These are phyloP conservation scores for Mortierella sp. DNA, from an alignment of 371 early-diverging fungal species.

Conservation along the genomic window DNA sequence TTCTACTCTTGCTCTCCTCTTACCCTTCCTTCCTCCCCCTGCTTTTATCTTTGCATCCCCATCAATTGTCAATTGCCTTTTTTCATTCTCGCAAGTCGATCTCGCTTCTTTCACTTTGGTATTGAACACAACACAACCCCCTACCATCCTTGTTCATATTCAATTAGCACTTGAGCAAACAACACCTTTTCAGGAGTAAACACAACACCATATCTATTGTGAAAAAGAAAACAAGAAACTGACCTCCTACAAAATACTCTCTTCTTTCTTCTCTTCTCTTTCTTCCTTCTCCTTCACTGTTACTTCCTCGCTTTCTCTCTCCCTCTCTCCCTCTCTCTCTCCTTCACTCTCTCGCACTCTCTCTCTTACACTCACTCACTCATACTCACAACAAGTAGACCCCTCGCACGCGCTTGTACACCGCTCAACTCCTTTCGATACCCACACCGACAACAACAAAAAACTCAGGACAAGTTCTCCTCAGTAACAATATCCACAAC, in stretches of 20 bases:
- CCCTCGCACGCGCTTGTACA: neutral
- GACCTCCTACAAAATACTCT: constrained; percentile 7
- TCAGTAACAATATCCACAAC: neutral
- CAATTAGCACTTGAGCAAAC: neutral
- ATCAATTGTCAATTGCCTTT: neutral
- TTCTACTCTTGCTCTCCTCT: neutral
- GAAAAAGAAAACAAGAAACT: neutral
- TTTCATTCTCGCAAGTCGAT: neutral
- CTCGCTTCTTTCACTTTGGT: constrained; percentile 4
- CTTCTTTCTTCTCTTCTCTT: neutral
- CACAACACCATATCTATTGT: neutral
- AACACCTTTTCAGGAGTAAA: neutral
- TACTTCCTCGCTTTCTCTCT: neutral
- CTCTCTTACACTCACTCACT: neutral
- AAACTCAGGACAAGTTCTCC: neutral
- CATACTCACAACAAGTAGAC: neutral
- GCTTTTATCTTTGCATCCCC: neutral
- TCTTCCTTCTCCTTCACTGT: neutral
- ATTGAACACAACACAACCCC: neutral
- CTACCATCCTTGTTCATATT: neutral
- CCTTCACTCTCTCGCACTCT: neutral
- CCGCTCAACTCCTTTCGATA: neutral
- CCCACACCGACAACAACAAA: neutral
- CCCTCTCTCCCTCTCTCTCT: neutral
- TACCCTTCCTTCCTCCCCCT: neutral